Percentiles rank a stretch among this genome's conserved stretches.
Evolutionary conservation across 495 filamentous ascomycete species (phyloP).

Genomic region (Aspergillus ostianus): DNA sequence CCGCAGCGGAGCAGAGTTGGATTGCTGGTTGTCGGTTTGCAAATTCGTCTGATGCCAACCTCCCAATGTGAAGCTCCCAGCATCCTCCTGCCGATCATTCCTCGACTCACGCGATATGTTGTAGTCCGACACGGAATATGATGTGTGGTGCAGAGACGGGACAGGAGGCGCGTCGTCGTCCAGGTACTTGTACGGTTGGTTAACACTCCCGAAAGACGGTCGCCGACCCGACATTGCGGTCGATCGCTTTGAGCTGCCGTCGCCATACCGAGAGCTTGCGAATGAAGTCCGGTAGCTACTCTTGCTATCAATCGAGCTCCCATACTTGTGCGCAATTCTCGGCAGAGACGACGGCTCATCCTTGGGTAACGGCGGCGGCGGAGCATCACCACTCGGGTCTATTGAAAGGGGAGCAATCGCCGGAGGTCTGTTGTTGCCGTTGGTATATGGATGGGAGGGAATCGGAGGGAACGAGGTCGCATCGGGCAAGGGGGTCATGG

Average conservation of each 20-base stretch:
- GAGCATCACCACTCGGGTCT: constrained; percentile 22
- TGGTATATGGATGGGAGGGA: constrained; percentile 17
- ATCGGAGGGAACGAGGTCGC: constrained; percentile 19
- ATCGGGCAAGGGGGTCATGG: constrained; percentile 12
- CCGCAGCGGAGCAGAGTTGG: constrained; percentile 9
- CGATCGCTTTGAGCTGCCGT: constrained; percentile 27
- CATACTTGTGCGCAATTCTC: constrained; percentile 25
- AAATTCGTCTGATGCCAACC: constrained; percentile 3
- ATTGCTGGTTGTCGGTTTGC: constrained; percentile 8
- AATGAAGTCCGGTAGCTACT: constrained; percentile 47
- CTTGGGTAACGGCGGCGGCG: constrained; percentile 21
- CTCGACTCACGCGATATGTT: constrained; percentile 23
- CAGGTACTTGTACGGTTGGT: constrained; percentile 31
- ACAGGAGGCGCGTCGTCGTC: constrained; percentile 43
- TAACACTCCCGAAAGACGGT: constrained; percentile 41
- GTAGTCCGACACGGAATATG: constrained; percentile 20
- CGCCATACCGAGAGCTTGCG: constrained; percentile 42
- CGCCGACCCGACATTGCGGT: constrained; percentile 34
- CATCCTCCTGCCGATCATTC: constrained; percentile 23
- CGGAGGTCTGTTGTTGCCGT: constrained; percentile 3
- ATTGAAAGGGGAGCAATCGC: constrained; percentile 12
- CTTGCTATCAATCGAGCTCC: constrained; percentile 38
- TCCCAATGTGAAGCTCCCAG: constrained; percentile 31
- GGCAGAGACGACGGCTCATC: not conserved
- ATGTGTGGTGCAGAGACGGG: constrained; percentile 29